Evolutionary conservation across 352 stramenopile species (phyloP), one percentile per base, ranked within the genome.

Genomic region (Phytopythium ostracodes): DNA sequence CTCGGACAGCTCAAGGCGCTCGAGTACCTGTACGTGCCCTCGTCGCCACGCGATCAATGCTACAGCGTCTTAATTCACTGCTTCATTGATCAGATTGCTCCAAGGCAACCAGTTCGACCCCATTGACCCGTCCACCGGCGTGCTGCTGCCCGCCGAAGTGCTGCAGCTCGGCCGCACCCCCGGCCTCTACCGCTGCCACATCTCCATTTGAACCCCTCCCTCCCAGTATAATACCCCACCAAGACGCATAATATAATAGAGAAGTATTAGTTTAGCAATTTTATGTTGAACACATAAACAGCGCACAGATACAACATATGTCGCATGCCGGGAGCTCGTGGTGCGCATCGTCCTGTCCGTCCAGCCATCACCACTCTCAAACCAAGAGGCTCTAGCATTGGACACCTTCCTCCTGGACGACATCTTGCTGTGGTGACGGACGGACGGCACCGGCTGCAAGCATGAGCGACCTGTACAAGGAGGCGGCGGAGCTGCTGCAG

Each of bases 391-490:
- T 20, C 15, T 5, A n/a, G 2, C 40, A 33, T 33, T 33, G 40
- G 29, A 3, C 29, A n/a, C n/a, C n/a, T n/a, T n/a, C n/a, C n/a
- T n/a, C n/a, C n/a, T n/a, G n/a, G n/a, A n/a, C n/a, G n/a, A n/a
- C n/a, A n/a, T n/a, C n/a, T n/a, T n/a, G n/a, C n/a, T n/a, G n/a
- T n/a, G n/a, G n/a, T n/a, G n/a, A n/a, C n/a, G n/a, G n/a, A n/a
- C n/a, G n/a, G 31, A 9, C 31, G 31, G 31, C 31, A 25, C 14
- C 24, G 17, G 15, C 33, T 8, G 49, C 3, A 22, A 22, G 17
- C 52, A 93, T 91, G 86, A 95, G 84, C 52, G 83, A 92, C 68
- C 76, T 95, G 18, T 95, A 95, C 65, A 87, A 88, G 65, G 86
- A 93, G 63, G 86, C 84, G 12, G 84, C 86, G 22, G 73, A 70